Evolutionary conservation across 108 stramenopile genomes (phyloP).

Genomic region (Stephanodiscus minutulus): DNA sequence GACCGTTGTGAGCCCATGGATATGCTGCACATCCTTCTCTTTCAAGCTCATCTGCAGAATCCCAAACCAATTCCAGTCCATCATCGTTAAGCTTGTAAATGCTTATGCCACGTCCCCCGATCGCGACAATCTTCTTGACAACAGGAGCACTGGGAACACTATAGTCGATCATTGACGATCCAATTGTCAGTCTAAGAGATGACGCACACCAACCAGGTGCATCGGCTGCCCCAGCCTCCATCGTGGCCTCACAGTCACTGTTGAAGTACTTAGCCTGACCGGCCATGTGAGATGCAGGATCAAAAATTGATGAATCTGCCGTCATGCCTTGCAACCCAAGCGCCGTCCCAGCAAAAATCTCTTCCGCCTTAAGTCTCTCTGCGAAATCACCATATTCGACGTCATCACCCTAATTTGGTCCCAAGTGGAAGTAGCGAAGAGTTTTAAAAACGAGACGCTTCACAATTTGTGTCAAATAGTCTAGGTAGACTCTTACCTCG

Average conservation of each 20-base stretch:
- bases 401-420: slow-evolving; percentile 23
- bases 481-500: slow-evolving; percentile 30
- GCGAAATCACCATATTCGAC: slow-evolving; percentile 50
- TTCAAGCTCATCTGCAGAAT: slow-evolving; percentile 37
- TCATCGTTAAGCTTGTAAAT: slow-evolving; percentile 43
- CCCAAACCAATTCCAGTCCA: slow-evolving; percentile 38
- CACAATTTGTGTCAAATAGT: not conserved
- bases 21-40: slow-evolving; percentile 40
- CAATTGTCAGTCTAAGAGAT: slow-evolving; percentile 49
- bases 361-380: slow-evolving; percentile 43
- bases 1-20: slow-evolving; percentile 62
- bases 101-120: slow-evolving; percentile 54
- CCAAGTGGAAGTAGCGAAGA: not conserved
- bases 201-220: slow-evolving; percentile 40
- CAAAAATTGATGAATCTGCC: slow-evolving; percentile 46
- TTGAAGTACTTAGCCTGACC: slow-evolving; percentile 50
- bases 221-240: slow-evolving; percentile 6
- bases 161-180: slow-evolving; percentile 48
- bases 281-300: slow-evolving; percentile 21
- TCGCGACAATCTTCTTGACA: slow-evolving; percentile 43
- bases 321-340: slow-evolving; percentile 21
- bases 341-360: slow-evolving; percentile 40
- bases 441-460: not conserved
- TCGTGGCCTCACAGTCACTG: slow-evolving; percentile 26
- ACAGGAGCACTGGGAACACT: slow-evolving; percentile 38